Evolutionary conservation across 441 rosid species (phyloP).

Genomic region (Jatropha multifida): DNA sequence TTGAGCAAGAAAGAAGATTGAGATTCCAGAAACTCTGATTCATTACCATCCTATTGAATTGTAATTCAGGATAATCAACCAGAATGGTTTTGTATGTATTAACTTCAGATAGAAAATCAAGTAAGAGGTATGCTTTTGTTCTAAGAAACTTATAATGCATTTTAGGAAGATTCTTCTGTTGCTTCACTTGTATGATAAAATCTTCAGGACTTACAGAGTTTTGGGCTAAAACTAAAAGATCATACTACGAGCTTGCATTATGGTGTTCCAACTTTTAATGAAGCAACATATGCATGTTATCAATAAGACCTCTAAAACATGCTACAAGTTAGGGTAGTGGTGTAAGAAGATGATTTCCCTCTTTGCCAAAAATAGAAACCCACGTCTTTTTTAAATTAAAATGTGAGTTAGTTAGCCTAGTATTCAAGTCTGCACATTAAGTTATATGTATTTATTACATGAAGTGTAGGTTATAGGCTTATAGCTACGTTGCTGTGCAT

Average conservation of each 20-base stretch:
- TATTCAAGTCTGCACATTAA: background rate
- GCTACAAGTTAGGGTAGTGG: background rate
- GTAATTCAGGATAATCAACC: background rate
- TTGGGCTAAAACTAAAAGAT: background rate
- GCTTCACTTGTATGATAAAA: background rate
- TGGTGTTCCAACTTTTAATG: background rate
- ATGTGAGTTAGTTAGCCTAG: background rate
- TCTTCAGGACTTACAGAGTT: background rate
- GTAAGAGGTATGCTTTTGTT: background rate
- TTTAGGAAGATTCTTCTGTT: constrained; percentile 3
- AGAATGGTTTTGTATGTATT: background rate
- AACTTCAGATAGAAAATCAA: background rate
- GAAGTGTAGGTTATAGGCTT: too few relatives aligned
- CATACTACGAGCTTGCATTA: background rate
- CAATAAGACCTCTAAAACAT: background rate
- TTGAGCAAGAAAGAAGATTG: background rate
- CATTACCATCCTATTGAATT: background rate
- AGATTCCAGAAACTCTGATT: background rate
- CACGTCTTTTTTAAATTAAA: background rate
- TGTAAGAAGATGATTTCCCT: background rate
- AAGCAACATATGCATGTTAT: background rate
- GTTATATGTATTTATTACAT: background rate
- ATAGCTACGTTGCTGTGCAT: background rate
- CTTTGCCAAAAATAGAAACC: background rate
- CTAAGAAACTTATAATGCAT: constrained; percentile 1